Percentiles rank a stretch among this genome's conserved stretches.
These are phyloP conservation scores for Xylariaceae sp. DNA, from an alignment of 2,329 filamentous ascomycete species.

Conservation along the genomic window DNA sequence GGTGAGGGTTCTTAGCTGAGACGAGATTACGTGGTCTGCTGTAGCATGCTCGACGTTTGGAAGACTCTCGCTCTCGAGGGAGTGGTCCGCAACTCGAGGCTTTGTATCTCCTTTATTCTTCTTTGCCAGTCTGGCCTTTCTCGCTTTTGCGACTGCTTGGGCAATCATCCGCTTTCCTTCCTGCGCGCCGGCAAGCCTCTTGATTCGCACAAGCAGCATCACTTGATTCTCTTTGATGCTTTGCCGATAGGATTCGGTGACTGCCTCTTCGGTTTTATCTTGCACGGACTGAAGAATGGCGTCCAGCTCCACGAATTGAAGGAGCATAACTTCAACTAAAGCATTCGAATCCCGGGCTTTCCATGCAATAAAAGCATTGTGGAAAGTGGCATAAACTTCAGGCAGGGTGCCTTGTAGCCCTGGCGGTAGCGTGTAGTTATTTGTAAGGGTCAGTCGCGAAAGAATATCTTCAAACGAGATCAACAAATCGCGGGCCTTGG, in stretches of 20 bases:
- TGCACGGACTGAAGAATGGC: conserved; percentile 81
- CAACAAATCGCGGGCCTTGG: conserved; percentile 72
- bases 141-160: conserved; percentile 68
- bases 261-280: conserved; percentile 68
- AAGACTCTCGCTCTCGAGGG: conserved; percentile 30
- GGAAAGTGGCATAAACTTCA: conserved; percentile 68
- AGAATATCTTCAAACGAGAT: conserved; percentile 74
- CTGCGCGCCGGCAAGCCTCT: conserved; percentile 69
- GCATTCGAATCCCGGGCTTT: conserved; percentile 76
- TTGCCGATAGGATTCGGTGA: conserved; percentile 71
- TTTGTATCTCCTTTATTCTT: conserved; percentile 66
- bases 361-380: conserved; percentile 78
- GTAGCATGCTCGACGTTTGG: conserved; percentile 38
- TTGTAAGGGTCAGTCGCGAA: conserved; percentile 60
- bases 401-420: conserved; percentile 60
- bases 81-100: conserved; percentile 59
- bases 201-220: conserved; percentile 74
- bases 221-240: conserved; percentile 80
- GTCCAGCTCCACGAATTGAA: conserved; percentile 80
- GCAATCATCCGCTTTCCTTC: conserved; percentile 69
- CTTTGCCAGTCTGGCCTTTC: conserved; percentile 60
- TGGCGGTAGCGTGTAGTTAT: conserved; percentile 63
- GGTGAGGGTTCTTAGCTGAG: conserved; percentile 48
- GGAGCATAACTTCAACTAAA: conserved; percentile 78
- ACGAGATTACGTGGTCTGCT: conserved; percentile 35